Conservation (phyloP, 2,329 filamentous ascomycete species). For the Beauveria sp. region DNA sequence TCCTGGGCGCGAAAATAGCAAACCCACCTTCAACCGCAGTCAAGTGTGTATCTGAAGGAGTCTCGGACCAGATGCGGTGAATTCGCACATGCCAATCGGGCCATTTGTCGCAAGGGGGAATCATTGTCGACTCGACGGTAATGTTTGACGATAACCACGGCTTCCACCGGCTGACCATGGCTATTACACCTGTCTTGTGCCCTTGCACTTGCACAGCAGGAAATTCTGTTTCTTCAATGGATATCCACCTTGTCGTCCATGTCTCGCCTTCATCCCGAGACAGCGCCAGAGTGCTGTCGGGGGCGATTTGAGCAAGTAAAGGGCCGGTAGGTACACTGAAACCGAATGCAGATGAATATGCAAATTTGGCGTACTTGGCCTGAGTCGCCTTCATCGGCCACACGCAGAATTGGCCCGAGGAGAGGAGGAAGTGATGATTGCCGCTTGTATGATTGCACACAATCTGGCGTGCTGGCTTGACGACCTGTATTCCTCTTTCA, state of each 20-base stretch:
- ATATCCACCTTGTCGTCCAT: conserved; percentile 25
- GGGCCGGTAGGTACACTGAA: conserved; percentile 36
- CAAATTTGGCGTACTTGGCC: conserved; percentile 41
- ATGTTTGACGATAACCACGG: conserved; percentile 17
- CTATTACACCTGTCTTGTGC: background rate
- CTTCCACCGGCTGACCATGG: background rate
- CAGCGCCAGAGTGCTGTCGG: conserved; percentile 23
- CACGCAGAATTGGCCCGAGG: conserved; percentile 30
- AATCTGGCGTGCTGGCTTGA: conserved; percentile 32
- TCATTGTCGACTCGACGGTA: conserved; percentile 19
- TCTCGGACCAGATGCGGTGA: conserved; percentile 15
- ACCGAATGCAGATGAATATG: conserved; percentile 39
- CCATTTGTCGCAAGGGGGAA: conserved; percentile 24
- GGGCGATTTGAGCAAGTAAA: conserved; percentile 25
- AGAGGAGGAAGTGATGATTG: conserved; percentile 36
- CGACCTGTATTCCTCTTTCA: background rate
- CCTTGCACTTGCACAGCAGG: background rate
- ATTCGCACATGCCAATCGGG: conserved; percentile 27
- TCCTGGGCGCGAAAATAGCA: conserved; percentile 13
- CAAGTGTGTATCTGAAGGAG: background rate
- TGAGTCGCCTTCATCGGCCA: conserved; percentile 32
- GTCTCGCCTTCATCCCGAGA: conserved; percentile 25
- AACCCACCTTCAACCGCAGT: conserved; percentile 19
- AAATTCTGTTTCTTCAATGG: conserved; percentile 5
- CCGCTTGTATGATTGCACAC: conserved; percentile 28